Conservation (phyloP, 345 rosid genomes). For the Eucalyptus albens region DNA sequence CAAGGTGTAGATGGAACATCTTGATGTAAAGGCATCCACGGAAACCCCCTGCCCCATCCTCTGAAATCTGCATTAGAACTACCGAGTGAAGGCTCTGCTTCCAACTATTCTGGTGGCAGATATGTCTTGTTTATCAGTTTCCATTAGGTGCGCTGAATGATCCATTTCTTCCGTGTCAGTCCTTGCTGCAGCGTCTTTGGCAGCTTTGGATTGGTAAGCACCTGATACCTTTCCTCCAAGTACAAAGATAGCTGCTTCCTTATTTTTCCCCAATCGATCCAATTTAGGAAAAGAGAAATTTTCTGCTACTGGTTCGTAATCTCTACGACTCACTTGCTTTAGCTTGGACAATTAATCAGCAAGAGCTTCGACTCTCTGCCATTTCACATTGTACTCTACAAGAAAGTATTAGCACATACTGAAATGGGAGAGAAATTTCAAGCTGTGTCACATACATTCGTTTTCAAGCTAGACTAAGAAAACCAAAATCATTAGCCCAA, state of each 20-base stretch:
- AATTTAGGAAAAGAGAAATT: background rate
- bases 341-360: conserved; percentile 19
- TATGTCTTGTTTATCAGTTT: background rate
- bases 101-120: conserved; percentile 5
- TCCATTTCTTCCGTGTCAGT: background rate
- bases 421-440: background rate
- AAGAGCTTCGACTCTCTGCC: conserved; percentile 31
- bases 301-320: background rate
- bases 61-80: conserved; percentile 13
- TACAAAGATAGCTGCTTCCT: background rate
- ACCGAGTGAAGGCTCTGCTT: background rate
- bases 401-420: background rate
- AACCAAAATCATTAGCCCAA: background rate
- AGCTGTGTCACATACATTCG: background rate
- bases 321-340: conserved; percentile 7
- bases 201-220: background rate
- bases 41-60: conserved; percentile 39
- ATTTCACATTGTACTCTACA: background rate
- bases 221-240: background rate
- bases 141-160: background rate
- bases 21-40: background rate
- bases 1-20: background rate
- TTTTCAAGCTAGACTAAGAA: background rate
- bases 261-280: conserved; percentile 11
- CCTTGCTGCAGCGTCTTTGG: background rate